Base-by-base conservation (phyloP, 1,284 basidiomycete genomes). In the Quambalaria eucalypti region DNA sequence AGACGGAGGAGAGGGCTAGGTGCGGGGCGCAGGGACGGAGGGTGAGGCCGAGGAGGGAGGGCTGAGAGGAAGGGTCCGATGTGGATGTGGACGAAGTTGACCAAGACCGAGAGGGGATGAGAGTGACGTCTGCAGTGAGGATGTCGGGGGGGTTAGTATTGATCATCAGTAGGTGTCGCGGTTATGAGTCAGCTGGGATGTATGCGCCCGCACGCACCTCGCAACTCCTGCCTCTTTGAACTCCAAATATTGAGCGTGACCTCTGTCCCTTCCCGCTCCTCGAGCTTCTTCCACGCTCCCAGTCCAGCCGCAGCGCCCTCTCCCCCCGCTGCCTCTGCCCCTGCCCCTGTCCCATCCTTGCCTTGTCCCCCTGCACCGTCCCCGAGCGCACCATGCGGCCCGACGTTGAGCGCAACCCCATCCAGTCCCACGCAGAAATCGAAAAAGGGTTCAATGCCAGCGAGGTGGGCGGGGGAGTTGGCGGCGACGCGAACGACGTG, bases 351-450 rank as follows among this genome's bases (percentile, higher is more conserved):
- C 30, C 21, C n/a, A 5, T n/a, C 23, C 8, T 28, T 39, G n/a
- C 12, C n/a, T n/a, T 28, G 25, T 42, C 21, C 40, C 19, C 19
- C 39, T 12, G 7, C 19, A 28, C 23, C 28, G 6, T 40, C 7
- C 16, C 44, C 50, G 25, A 19, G 14, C 26, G 19, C 42, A 2
- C 23, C 28, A 12, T n/a, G 31, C 16, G 31, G 16, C 16, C 31
- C 8, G 42, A 46, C 21, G 21, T 66, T 61, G 10, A 73, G 60
- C 10, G 71, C 64, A 14, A 59, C 60, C 3, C 69, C 71, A 72
- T 89, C 85, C 56, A 91, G 87, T 16, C 92, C 93, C 39, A 96
- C 84, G 30, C 96, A 83, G 76, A 95, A 97, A 79, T 97, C 93
- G 73, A 98, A 98, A 78, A 91, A 95, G 0, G 92, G 88, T 71